Base-by-base conservation (phyloP, 768 basidiomycete genomes). In the Macrocybe gigantea region DNA sequence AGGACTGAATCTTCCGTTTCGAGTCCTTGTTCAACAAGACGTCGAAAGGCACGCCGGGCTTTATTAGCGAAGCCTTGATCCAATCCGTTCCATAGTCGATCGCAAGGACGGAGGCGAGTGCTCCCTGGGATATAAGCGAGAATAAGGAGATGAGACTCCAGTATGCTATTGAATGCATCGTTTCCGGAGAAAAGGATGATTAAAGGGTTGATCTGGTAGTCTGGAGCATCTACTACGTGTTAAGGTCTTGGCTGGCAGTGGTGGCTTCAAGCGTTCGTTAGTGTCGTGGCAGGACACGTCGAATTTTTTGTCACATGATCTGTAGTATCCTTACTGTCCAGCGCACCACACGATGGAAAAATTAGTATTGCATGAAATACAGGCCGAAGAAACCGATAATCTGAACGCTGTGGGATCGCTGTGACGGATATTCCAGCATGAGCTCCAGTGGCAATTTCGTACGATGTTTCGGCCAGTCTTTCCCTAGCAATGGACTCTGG, bases 41-140 rank as follows among this genome's bases (percentile, higher is more conserved):
- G 67, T 99, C 96, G 57, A 99, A 95, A 4, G 95, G 93, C 32
- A 89, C 68, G 39, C 92, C 93, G 1, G 93, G 93, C 60, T 93
- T 94, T 77, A 97, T 86, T 49, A 98, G 71, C 4, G 93, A 94
- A 30, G 93, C 90, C 67, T 97, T 99, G 60, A 94, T 97, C 79
- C 85, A 94, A 69, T 98, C 96, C 12, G 90, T 80, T 62, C 96
- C 96, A 79, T 96, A 97, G 81, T 99, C 96, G 60, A 99, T 90
- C 13, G 94, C 94, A 41, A 99, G 79, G 9, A 98, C 79, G 2
- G 93, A 82, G 14, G 85, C 88, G 37, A 78, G 66, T n/a, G 73
- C 68, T 38, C 70, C 60, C 39, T 71, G 64, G 33, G 77, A 72
- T 14, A 75, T 56, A 9, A 70, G 53, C 41, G 64, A 60, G 47